Conservation (phyloP, 2,329 filamentous ascomycete species). For the Ceratocystis ficicola region DNA sequence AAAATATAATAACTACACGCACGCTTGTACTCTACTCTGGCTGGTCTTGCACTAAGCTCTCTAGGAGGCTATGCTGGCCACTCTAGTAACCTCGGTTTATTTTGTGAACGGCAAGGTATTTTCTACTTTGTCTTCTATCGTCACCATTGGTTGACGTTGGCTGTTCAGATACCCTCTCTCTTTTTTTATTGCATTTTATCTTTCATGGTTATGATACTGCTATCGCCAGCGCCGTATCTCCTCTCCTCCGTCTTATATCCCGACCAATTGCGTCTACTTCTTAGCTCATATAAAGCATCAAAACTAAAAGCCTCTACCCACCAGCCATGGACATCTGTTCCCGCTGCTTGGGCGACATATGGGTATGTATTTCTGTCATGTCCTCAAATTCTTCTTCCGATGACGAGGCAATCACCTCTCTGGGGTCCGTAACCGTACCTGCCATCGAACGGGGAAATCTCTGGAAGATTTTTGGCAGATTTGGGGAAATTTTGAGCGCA, state of each 20-base stretch:
- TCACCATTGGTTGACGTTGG: background rate
- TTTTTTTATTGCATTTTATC: background rate
- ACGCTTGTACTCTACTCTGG: background rate
- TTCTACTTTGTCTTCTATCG: background rate
- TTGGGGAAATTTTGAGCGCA: background rate
- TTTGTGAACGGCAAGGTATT: background rate
- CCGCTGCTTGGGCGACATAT: background rate
- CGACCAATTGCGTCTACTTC: background rate
- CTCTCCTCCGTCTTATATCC: background rate
- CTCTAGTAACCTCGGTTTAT: background rate
- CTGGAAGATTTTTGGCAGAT: background rate
- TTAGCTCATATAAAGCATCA: background rate
- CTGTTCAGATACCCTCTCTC: background rate
- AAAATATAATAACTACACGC: background rate
- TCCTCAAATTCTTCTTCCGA: background rate
- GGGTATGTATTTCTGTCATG: slow-evolving; percentile 1
- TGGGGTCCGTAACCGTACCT: background rate
- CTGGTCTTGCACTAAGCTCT: background rate
- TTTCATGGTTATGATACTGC: background rate
- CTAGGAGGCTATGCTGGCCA: background rate
- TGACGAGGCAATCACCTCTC: background rate
- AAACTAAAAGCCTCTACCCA: background rate
- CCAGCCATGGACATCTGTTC: slow-evolving; percentile 12
- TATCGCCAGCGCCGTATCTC: background rate
- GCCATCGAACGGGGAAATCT: background rate